Evolutionary conservation across 176 grass and related monocot species (phyloP).

Genomic region (Eremochloa ophiuroides): DNA sequence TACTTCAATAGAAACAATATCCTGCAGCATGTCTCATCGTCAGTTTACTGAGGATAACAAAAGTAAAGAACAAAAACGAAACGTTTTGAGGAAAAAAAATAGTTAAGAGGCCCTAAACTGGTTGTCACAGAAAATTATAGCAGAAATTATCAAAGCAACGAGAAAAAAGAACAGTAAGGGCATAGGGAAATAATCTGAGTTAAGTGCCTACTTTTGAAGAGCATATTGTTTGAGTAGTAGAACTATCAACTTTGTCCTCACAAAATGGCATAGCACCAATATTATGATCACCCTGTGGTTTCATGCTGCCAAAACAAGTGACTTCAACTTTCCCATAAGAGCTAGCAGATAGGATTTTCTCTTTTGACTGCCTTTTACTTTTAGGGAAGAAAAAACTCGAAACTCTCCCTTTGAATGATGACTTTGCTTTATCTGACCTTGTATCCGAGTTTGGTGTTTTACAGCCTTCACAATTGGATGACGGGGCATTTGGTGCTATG

Average conservation of each 20-base stretch:
- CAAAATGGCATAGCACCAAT: constrained; percentile 19
- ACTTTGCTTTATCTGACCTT: constrained; percentile 52
- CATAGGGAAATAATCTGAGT: constrained; percentile 4
- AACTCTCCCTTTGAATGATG: constrained; percentile 73
- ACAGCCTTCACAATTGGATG: constrained; percentile 43
- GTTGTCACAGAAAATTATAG: background rate
- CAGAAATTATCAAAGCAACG: background rate
- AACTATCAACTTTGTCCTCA: constrained; percentile 28
- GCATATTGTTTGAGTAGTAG: constrained; percentile 10
- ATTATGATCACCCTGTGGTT: constrained; percentile 3
- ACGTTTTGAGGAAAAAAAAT: background rate
- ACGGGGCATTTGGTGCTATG: constrained; percentile 13
- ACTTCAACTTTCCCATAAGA: constrained; percentile 10
- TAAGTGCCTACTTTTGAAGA: constrained; percentile 34
- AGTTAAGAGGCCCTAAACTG: background rate
- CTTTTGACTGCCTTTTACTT: constrained; percentile 56
- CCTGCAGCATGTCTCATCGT: constrained; percentile 35
- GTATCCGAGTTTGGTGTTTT: constrained; percentile 29
- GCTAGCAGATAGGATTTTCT: constrained; percentile 41
- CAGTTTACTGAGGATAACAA: constrained; percentile 24
- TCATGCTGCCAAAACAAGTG: constrained; percentile 21
- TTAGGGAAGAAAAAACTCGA: constrained; percentile 84
- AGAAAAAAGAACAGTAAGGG: background rate
- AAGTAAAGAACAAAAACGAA: background rate
- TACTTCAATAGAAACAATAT: constrained; percentile 36